Percentiles rank a stretch among this genome's conserved stretches.
Conservation (phyloP, 495 filamentous ascomycete species). For the Massariosphaeria phaeospora region DNA sequence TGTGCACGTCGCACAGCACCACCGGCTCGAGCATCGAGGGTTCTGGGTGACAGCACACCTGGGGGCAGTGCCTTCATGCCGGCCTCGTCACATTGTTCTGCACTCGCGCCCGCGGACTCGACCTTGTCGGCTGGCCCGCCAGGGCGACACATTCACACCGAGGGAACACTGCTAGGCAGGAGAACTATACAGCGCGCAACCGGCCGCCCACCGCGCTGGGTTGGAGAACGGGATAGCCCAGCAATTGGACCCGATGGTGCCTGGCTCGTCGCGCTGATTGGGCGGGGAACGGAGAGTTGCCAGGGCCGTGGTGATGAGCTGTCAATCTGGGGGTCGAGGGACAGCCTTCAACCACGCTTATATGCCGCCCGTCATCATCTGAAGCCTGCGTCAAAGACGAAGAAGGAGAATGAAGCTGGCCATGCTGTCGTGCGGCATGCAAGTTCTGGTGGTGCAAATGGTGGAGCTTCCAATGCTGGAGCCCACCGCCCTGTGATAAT, state of each 20-base stretch:
- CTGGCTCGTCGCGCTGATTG: constrained; percentile 10
- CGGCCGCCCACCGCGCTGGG: background rate
- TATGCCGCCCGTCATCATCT: constrained; percentile 15
- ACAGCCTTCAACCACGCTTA: constrained; percentile 8
- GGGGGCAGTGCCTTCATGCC: constrained; percentile 13
- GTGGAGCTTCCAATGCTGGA: no score
- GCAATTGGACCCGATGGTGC: constrained; percentile 12
- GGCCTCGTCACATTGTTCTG: constrained; percentile 19
- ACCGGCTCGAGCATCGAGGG: background rate
- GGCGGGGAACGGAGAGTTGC: no score
- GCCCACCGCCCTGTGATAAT: no score
- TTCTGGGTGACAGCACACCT: constrained; percentile 22
- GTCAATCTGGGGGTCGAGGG: constrained; percentile 6
- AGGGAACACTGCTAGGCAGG: constrained; percentile 8
- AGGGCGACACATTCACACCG: constrained; percentile 18
- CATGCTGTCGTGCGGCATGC: background rate
- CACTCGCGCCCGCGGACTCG: constrained; percentile 13
- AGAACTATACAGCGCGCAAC: background rate
- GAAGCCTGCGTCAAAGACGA: no score
- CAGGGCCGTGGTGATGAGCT: constrained; percentile 34
- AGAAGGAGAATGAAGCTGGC: constrained; percentile 1
- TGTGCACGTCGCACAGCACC: constrained; percentile 18
- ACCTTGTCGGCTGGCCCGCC: constrained; percentile 13
- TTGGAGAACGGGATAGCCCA: background rate
- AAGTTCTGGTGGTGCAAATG: background rate